Conservation (phyloP, 176 grass and related monocot genomes). For the Paspalum vaginatum region DNA sequence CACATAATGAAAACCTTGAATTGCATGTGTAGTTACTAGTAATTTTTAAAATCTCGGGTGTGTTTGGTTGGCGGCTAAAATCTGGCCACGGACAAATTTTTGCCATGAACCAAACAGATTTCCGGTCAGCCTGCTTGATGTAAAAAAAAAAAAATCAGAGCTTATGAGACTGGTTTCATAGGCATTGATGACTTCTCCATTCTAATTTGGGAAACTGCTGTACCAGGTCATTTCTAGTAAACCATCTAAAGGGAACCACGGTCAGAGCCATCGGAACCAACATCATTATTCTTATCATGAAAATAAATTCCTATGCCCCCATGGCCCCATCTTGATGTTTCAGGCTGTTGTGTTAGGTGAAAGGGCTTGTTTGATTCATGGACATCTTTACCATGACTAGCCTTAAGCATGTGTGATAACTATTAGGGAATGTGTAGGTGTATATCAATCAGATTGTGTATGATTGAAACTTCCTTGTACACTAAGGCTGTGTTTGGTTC, state of each 20-base stretch:
- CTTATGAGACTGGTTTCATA: not conserved
- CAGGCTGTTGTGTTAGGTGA: not conserved
- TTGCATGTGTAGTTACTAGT: not conserved
- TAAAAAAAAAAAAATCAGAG: not conserved
- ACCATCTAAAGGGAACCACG: not conserved
- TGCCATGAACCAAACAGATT: too few species aligned
- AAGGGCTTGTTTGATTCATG: not conserved
- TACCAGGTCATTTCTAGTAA: slow-evolving; percentile 1
- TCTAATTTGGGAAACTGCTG: not conserved
- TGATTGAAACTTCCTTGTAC: too few species aligned
- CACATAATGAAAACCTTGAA: not conserved
- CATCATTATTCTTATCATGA: not conserved
- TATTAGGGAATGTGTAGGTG: too few species aligned
- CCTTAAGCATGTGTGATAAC: not conserved
- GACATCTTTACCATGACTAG: not conserved
- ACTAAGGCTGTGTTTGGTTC: too few species aligned
- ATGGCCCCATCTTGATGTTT: not conserved
- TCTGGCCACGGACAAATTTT: too few species aligned
- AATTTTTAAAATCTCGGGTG: too few species aligned
- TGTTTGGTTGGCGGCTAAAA: too few species aligned
- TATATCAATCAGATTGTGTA: too few species aligned
- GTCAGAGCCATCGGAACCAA: not conserved
- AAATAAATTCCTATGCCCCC: not conserved
- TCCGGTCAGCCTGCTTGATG: not conserved
- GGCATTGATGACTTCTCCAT: not conserved